Evolutionary conservation across 2,329 filamentous ascomycete genomes (phyloP).

Genomic region (Hypoxylon sp.): DNA sequence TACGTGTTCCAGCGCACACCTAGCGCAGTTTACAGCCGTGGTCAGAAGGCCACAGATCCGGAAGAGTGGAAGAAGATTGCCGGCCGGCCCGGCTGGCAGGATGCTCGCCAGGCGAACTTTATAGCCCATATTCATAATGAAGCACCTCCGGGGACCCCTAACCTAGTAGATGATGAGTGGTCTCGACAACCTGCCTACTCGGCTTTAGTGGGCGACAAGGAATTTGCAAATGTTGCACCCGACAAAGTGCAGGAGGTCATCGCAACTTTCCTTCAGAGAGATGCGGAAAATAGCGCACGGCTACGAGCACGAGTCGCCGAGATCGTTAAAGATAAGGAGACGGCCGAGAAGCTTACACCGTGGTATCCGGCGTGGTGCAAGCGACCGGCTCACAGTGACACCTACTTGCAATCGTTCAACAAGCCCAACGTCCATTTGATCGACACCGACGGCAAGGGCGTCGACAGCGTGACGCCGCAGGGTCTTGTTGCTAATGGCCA

Average conservation of each 20-base stretch:
- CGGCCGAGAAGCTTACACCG: slow-evolving; percentile 63
- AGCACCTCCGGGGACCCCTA: slow-evolving; percentile 52
- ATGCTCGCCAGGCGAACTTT: slow-evolving; percentile 62
- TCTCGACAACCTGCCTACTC: slow-evolving; percentile 58
- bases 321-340: slow-evolving; percentile 66
- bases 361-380: slow-evolving; percentile 74
- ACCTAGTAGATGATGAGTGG: slow-evolving; percentile 68
- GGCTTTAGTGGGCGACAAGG: slow-evolving; percentile 56
- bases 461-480: slow-evolving; percentile 61
- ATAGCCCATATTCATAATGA: slow-evolving; percentile 56
- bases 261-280: slow-evolving; percentile 57
- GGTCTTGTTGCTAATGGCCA: slow-evolving; percentile 64
- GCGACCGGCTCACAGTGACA: slow-evolving; percentile 73
- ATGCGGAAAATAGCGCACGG: slow-evolving; percentile 60
- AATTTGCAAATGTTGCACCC: slow-evolving; percentile 53
- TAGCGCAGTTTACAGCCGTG: slow-evolving; percentile 46
- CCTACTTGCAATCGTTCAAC: slow-evolving; percentile 73
- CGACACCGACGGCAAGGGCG: slow-evolving; percentile 70
- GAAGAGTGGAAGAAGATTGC: slow-evolving; percentile 59
- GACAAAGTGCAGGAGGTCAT: slow-evolving; percentile 58
- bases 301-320: slow-evolving; percentile 64
- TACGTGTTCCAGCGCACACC: slow-evolving; percentile 72
- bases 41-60: slow-evolving; percentile 54
- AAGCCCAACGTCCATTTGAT: slow-evolving; percentile 69
- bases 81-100: slow-evolving; percentile 64